Evolutionary conservation across 2,329 filamentous ascomycete species (phyloP), one percentile per base, ranked within the genome.

Genomic region (Hymenoscyphus linearis): DNA sequence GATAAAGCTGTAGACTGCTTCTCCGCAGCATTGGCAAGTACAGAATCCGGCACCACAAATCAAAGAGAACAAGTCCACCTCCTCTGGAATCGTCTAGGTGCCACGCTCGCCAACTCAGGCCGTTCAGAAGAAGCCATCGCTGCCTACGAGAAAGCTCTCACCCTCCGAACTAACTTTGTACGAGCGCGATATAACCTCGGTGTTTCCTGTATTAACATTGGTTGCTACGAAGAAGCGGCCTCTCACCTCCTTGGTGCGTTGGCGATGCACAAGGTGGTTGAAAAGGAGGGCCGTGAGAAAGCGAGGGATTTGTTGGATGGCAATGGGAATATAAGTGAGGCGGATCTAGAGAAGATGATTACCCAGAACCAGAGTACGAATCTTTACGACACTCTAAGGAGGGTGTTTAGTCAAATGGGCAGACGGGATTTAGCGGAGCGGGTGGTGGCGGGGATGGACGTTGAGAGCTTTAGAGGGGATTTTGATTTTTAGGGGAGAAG

Each of bases 1-100:
- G 91, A 95, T 74, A 99, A 99, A 79, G 95, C 95, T 0, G 93
- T 99, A 40, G 95, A 99, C 79, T 99, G 96, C 80, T 99, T 99
- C 83, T 90, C 89, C 60, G 88, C 93, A 0, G 93, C 96, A 0
- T 85, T 99, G 26, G 90, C 91, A 62, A 91, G 86, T 26, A 91
- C 90, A 0, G 92, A 96, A 75, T 83, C 87, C 37, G 95, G 95
- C 62, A 85, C 85, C 9, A 89, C 87, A 62, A 98, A 97, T 77
- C 87, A 91, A 65, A 85, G 87, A 69, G 87, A 89, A 70, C 92
- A 97, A 76, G 80, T 97, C 1, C 95, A 98, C 73, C 85, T 99
- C 22, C 86, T 99, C 34, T 99, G 95, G 95, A 99, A 99, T 79
- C 86, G 95, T 2, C 87, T 99, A 0, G 95, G 95, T 50, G 95